phyloP scores from a whole-genome alignment of 768 basidiomycete genomes.

The Amanita muscaria region DNA sequence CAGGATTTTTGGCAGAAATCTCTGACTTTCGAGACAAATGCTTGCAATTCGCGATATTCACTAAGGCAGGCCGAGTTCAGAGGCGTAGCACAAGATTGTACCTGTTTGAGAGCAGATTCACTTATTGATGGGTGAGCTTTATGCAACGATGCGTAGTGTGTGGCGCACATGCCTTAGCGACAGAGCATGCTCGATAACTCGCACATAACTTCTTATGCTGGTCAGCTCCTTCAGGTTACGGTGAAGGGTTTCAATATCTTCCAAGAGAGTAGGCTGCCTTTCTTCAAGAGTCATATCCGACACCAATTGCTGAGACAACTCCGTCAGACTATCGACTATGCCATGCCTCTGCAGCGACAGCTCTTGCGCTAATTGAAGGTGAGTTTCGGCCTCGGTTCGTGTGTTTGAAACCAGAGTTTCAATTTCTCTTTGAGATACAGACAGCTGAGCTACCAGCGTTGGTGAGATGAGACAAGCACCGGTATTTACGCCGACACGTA shows the following conservation, averaged over 20 bases:
- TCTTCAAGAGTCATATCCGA: slow-evolving; percentile 44
- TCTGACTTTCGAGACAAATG: slow-evolving; percentile 45
- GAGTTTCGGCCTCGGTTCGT: slow-evolving; percentile 34
- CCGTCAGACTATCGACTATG: slow-evolving; percentile 68
- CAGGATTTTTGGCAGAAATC: slow-evolving; percentile 31
- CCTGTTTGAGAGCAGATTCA: slow-evolving; percentile 48
- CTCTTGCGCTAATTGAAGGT: slow-evolving; percentile 60
- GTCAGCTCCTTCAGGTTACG: slow-evolving; percentile 69
- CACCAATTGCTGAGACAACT: slow-evolving; percentile 55
- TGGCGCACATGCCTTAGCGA: slow-evolving; percentile 50
- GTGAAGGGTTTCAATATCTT: slow-evolving; percentile 77
- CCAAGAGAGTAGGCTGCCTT: slow-evolving; percentile 56
- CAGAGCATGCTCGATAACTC: slow-evolving; percentile 62
- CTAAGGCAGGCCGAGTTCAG: slow-evolving; percentile 41
- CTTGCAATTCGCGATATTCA: slow-evolving; percentile 51
- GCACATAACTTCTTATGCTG: slow-evolving; percentile 67
- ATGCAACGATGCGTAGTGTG: neutral
- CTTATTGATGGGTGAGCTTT: slow-evolving; percentile 25
- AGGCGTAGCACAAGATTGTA: slow-evolving; percentile 26
- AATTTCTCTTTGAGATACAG: slow-evolving; percentile 40
- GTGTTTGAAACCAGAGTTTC: slow-evolving; percentile 40
- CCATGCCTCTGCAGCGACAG: slow-evolving; percentile 70
- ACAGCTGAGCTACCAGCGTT: slow-evolving; percentile 47
- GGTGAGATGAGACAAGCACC: slow-evolving; percentile 19
- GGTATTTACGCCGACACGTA: slow-evolving; percentile 26